These are phyloP conservation scores for Clavispora carvajalis DNA, from an alignment of 805 yeast species.

Conservation along the genomic window DNA sequence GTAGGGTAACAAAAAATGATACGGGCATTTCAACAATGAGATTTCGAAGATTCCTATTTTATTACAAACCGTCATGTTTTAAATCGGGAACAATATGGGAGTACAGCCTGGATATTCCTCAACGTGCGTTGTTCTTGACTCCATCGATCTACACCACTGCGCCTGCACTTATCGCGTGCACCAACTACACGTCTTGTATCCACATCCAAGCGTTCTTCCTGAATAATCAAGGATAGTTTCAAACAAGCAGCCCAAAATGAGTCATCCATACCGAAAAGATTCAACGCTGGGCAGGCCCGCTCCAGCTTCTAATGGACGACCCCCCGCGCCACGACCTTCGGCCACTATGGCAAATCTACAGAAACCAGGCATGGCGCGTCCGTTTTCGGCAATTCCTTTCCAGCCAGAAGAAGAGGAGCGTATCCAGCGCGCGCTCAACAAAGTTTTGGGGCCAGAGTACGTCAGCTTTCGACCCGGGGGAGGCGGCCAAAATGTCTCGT, in stretches of 20 bases:
- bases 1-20: no score
- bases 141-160: background rate
- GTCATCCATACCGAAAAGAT: background rate
- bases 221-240: no score
- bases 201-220: background rate
- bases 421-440: slow-evolving; percentile 30
- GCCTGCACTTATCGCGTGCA: slow-evolving; percentile 1
- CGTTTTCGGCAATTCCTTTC: slow-evolving; percentile 20
- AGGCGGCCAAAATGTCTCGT: slow-evolving; percentile 63
- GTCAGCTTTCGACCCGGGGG: slow-evolving; percentile 73
- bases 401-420: slow-evolving; percentile 27
- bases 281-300: background rate
- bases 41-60: no score
- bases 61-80: no score
- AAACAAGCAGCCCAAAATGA: no score
- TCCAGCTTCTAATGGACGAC: background rate
- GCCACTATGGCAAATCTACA: background rate
- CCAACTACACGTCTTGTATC: background rate
- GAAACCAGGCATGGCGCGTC: background rate
- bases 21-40: no score
- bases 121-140: no score
- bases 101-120: no score
- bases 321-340: background rate
- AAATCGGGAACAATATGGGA: no score
- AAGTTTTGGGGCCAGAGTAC: slow-evolving; percentile 67